These are phyloP conservation scores for Termitomyces sp. DNA, from an alignment of 768 basidiomycete species.

Conservation along the genomic window DNA sequence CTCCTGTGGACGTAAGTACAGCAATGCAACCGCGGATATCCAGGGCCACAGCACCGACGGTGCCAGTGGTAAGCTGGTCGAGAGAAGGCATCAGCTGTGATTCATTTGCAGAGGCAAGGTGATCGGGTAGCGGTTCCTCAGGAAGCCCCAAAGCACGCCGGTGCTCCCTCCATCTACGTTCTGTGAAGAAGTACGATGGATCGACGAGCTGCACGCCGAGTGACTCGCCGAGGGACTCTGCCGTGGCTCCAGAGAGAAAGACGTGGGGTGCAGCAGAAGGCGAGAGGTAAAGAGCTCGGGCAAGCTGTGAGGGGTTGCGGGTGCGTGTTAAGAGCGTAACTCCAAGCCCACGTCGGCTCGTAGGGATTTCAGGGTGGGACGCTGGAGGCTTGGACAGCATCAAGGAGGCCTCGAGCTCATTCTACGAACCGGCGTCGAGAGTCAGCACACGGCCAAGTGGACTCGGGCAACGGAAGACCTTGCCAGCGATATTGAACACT, in stretches of 20 bases:
- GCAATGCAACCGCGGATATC: constrained; percentile 72
- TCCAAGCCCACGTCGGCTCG: constrained; percentile 56
- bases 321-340: constrained; percentile 60
- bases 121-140: constrained; percentile 49
- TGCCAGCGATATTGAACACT: constrained; percentile 77
- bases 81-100: constrained; percentile 25
- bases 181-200: constrained; percentile 75
- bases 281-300: constrained; percentile 65
- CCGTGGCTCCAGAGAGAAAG: constrained; percentile 62
- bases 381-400: constrained; percentile 77
- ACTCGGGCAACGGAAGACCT: constrained; percentile 37
- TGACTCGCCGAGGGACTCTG: constrained; percentile 53
- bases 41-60: constrained; percentile 81
- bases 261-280: constrained; percentile 58
- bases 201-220: constrained; percentile 59
- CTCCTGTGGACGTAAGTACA: constrained; percentile 73
- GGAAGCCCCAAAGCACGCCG: constrained; percentile 68
- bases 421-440: constrained; percentile 33
- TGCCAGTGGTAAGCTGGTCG: constrained; percentile 66
- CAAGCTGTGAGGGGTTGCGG: constrained; percentile 71
- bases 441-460: neutral
- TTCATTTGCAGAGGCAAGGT: constrained; percentile 8
- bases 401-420: constrained; percentile 76
- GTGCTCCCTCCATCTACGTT: constrained; percentile 73
- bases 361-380: constrained; percentile 53